Percentiles rank a stretch among this genome's conserved stretches.
Evolutionary conservation across 2,329 filamentous ascomycete species (phyloP).

Genomic region (Capronia americana): DNA sequence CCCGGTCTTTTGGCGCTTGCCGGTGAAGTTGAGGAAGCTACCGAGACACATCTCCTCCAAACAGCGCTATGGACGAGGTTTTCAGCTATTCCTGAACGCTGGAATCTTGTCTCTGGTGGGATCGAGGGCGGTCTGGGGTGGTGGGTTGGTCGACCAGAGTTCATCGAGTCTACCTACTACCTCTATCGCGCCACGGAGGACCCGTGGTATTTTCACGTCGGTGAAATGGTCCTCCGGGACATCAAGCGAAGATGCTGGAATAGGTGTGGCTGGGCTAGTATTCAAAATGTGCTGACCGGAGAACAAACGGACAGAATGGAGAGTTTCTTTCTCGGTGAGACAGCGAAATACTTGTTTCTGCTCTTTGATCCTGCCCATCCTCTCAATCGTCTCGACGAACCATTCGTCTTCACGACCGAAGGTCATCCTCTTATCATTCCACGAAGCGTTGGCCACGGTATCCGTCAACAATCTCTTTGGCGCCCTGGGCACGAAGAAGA

Average conservation of each 20-base stretch:
- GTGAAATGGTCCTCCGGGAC: slow-evolving; percentile 91
- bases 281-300: slow-evolving; percentile 80
- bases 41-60: slow-evolving; percentile 86
- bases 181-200: slow-evolving; percentile 93
- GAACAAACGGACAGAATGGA: slow-evolving; percentile 96
- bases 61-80: slow-evolving; percentile 95
- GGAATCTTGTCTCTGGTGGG: slow-evolving; percentile 82
- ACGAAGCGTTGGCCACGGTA: slow-evolving; percentile 46
- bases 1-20: slow-evolving; percentile 85
- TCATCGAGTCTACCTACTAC: slow-evolving; percentile 96
- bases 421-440: slow-evolving; percentile 92
- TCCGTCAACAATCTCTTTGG: slow-evolving; percentile 22
- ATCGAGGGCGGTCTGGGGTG: slow-evolving; percentile 87
- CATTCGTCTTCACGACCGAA: slow-evolving; percentile 94
- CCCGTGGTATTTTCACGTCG: slow-evolving; percentile 94
- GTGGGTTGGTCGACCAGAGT: slow-evolving; percentile 96
- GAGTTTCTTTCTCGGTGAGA: slow-evolving; percentile 97
- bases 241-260: slow-evolving; percentile 89
- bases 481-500: slow-evolving; percentile 21
- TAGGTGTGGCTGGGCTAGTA: slow-evolving; percentile 88
- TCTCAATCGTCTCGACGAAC: slow-evolving; percentile 81
- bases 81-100: slow-evolving; percentile 90
- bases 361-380: slow-evolving; percentile 87
- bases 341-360: slow-evolving; percentile 92
- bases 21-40: slow-evolving; percentile 88